Evolutionary conservation across 805 yeast species (phyloP), one percentile per base, ranked within the genome.

Genomic region (Saccharomyces kudriavzevii): DNA sequence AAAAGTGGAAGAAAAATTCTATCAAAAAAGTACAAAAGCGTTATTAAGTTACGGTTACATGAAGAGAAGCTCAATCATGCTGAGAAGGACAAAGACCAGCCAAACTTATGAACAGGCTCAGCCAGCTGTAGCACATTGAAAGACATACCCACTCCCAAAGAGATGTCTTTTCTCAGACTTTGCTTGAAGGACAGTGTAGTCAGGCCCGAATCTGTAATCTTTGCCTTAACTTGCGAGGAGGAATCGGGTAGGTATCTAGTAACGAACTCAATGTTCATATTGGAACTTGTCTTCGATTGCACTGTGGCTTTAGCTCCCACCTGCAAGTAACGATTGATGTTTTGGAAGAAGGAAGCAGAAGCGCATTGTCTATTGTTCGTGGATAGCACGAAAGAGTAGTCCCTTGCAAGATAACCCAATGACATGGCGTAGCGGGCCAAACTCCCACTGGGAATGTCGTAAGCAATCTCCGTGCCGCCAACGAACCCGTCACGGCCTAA

Each of bases 251-350:
- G 77, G 83, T 92, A 92, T 83, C 89, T 92, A 74, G 97, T 83
- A 66, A 97, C 98, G 61, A 91, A 87, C 81, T 94, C 99, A 68
- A 94, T 84, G 69, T 86, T 89, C 66, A 91, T 97, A 69, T 90
- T 82, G 50, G 86, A 73, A 57, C 70, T 70, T 48, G 82, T 71
- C 74, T 82, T 80, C 59, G 96, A 84, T 78, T 90, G 96, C 84
- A 92, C 89, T 62, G 94, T 84, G 68, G 97, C 96, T 81, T 88
- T 91, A 69, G 97, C 96, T 79, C 97, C 99, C 67, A 90, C 96
- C 82, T 94, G 97, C 65, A 92, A 89, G 65, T 78, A 75, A 62
- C 95, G 88, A 66, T 90, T 82, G 59, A 94, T 96, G 76, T 82
- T 87, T 85, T 94, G 97, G 89, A 84, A 94, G 84, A 91, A 90